A percentile compares a stretch with the other conserved stretches of the same genome.
phyloP scores from a whole-genome alignment of 2,329 filamentous ascomycete species.

The Penicillium sp. region DNA sequence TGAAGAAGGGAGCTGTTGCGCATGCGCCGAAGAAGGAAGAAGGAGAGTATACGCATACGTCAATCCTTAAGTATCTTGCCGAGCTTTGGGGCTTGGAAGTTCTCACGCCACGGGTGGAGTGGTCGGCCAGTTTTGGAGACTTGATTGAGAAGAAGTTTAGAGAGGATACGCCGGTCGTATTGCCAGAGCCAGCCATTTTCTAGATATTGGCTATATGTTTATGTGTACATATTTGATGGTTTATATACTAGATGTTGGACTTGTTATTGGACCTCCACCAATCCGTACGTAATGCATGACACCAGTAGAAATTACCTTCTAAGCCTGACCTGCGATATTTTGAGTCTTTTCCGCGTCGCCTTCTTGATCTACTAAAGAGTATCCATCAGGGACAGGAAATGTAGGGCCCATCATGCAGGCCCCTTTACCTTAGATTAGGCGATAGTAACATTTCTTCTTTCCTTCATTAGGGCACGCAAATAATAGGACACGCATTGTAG shows the following conservation, averaged over 20 bases:
- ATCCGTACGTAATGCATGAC: too few species aligned
- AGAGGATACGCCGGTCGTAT: slow-evolving; percentile 31
- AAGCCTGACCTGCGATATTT: too few species aligned
- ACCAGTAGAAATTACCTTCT: too few species aligned
- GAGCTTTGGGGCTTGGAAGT: slow-evolving; percentile 47
- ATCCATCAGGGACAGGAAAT: too few species aligned
- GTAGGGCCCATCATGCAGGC: too few species aligned
- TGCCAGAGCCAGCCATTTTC: slow-evolving; percentile 33
- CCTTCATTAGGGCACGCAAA: too few species aligned
- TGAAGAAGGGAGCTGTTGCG: slow-evolving; percentile 40
- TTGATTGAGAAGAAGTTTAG: slow-evolving; percentile 33
- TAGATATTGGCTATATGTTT: slow-evolving; percentile 11
- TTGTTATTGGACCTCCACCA: too few species aligned
- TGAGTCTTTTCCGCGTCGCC: too few species aligned
- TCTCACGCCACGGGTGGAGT: slow-evolving; percentile 48
- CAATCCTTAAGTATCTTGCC: slow-evolving; percentile 47
- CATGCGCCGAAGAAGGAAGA: slow-evolving; percentile 42
- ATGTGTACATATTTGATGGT: not conserved
- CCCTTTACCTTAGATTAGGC: too few species aligned
- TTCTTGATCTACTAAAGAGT: too few species aligned
- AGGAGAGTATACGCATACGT: slow-evolving; percentile 45
- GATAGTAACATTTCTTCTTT: too few species aligned
- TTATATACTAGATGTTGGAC: not conserved
- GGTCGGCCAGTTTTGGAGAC: slow-evolving; percentile 47
- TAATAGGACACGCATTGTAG: too few species aligned